phyloP scores from a whole-genome alignment of 1,284 basidiomycete species.

The Fomitiporia mediterranea region DNA sequence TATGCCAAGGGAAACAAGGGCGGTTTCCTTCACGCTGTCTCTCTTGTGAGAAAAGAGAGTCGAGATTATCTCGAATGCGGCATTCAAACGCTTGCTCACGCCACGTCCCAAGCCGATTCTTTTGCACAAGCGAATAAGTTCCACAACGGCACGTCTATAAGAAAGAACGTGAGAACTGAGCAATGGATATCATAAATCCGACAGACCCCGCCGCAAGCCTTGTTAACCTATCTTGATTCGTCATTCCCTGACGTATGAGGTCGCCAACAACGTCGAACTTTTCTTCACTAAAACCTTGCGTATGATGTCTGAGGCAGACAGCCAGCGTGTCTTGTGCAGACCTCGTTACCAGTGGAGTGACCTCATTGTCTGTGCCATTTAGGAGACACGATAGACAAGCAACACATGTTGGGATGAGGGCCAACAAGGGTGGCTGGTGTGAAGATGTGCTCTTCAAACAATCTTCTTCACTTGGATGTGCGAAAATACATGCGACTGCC shows the following conservation, averaged over 20 bases:
- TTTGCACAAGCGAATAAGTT: slow-evolving; percentile 42
- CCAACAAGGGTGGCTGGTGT: slow-evolving; percentile 26
- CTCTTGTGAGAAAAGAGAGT: slow-evolving; percentile 41
- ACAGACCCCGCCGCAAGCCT: slow-evolving; percentile 63
- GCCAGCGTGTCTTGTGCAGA: slow-evolving; percentile 41
- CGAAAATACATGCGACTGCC: slow-evolving; percentile 40
- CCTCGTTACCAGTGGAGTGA: slow-evolving; percentile 42
- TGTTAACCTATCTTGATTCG: slow-evolving; percentile 51
- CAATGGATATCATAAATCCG: slow-evolving; percentile 24
- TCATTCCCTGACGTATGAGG: slow-evolving; percentile 44
- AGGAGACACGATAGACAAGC: slow-evolving; percentile 40
- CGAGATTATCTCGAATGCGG: slow-evolving; percentile 45
- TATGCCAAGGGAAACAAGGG: slow-evolving; percentile 52
- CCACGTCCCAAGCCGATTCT: slow-evolving; percentile 24
- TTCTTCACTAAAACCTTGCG: slow-evolving; percentile 31
- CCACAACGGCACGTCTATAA: slow-evolving; percentile 41
- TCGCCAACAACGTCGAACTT: slow-evolving; percentile 36
- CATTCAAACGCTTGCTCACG: slow-evolving; percentile 35
- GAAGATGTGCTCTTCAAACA: slow-evolving; percentile 26
- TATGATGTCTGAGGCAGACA: slow-evolving; percentile 45
- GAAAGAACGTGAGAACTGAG: slow-evolving; percentile 8
- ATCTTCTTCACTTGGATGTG: slow-evolving; percentile 33
- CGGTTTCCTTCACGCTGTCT: slow-evolving; percentile 51
- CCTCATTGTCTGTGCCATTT: slow-evolving; percentile 41
- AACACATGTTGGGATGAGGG: slow-evolving; percentile 37